Conservation (phyloP, 2,329 filamentous ascomycete genomes). For the Fusarium siculi region DNA sequence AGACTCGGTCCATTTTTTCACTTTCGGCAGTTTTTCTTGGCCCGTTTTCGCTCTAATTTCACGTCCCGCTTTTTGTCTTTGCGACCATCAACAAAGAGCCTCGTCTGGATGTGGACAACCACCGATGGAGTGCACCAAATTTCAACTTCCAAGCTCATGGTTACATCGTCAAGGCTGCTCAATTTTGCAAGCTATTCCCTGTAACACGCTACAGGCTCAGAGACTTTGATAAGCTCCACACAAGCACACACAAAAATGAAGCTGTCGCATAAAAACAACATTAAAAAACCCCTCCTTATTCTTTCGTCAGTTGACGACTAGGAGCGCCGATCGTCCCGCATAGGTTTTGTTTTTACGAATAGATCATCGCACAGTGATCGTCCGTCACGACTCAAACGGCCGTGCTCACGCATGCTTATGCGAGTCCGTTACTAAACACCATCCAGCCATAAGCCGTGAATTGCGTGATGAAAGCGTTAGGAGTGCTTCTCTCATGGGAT, state of each 20-base stretch:
- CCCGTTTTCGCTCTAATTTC: constrained; percentile 30
- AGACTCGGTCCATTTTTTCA: constrained; percentile 20
- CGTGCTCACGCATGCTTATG: constrained; percentile 33
- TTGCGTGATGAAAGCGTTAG: background rate
- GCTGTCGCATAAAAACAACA: constrained; percentile 6
- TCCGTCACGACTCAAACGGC: constrained; percentile 35
- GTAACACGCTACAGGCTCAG: background rate
- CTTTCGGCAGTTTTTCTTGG: constrained; percentile 37
- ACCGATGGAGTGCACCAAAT: constrained; percentile 26
- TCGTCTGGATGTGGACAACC: constrained; percentile 22
- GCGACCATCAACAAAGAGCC: constrained; percentile 24
- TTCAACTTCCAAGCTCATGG: constrained; percentile 5
- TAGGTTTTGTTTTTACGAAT: constrained; percentile 21
- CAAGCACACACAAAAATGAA: constrained; percentile 9
- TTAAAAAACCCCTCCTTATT: constrained; percentile 16
- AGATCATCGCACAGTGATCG: constrained; percentile 35
- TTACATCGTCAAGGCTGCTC: constrained; percentile 16
- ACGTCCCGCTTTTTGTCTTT: constrained; percentile 34
- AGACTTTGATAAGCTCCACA: constrained; percentile 14
- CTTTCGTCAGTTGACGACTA: constrained; percentile 25
- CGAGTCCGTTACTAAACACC: constrained; percentile 14
- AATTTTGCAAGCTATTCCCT: constrained; percentile 6
- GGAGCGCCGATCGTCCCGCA: constrained; percentile 26
- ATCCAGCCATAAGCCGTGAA: constrained; percentile 14
- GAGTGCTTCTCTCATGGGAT: background rate